These are phyloP conservation scores for Nigrospora sphaerica DNA, from an alignment of 2,329 filamentous ascomycete species.

Conservation along the genomic window DNA sequence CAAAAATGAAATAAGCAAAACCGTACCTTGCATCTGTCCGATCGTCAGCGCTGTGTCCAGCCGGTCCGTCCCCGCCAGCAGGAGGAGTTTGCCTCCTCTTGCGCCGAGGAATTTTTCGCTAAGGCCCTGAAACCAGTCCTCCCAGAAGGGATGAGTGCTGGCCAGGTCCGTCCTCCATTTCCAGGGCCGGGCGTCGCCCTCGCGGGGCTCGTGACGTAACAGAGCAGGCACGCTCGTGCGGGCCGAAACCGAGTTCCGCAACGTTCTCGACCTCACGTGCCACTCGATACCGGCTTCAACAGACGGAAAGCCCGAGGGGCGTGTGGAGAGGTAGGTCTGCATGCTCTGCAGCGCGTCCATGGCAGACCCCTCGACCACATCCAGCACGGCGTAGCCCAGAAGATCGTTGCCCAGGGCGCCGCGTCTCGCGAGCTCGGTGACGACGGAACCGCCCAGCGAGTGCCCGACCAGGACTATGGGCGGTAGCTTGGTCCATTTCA, in stretches of 20 bases:
- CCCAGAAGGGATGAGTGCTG: constrained; percentile 85
- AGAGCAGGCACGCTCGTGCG: constrained; percentile 80
- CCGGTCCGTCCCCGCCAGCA: constrained; percentile 23
- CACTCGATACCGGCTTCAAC: constrained; percentile 80
- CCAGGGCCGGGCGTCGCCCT: constrained; percentile 47
- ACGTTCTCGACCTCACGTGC: constrained; percentile 83
- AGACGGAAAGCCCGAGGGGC: constrained; percentile 72
- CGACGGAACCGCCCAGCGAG: constrained; percentile 84
- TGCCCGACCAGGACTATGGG: constrained; percentile 81
- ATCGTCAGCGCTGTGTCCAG: constrained; percentile 27
- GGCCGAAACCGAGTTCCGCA: constrained; percentile 78
- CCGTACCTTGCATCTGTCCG: constrained; percentile 26
- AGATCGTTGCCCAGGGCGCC: constrained; percentile 59
- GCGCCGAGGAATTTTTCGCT: constrained; percentile 82
- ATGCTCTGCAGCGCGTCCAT: constrained; percentile 93
- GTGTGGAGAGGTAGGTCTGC: constrained; percentile 80
- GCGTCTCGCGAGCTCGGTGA: constrained; percentile 72
- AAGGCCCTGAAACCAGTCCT: constrained; percentile 84
- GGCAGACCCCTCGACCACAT: constrained; percentile 92
- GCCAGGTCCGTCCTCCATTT: constrained; percentile 81
- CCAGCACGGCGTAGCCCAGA: constrained; percentile 81
- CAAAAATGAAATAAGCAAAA: constrained; percentile 4
- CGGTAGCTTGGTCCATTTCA: constrained; percentile 69
- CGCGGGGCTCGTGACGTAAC: constrained; percentile 33
- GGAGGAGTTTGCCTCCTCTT: constrained; percentile 44